These are phyloP conservation scores for Hansenula lynferdii DNA, from an alignment of 1,139 yeast genomes.

Conservation along the genomic window DNA sequence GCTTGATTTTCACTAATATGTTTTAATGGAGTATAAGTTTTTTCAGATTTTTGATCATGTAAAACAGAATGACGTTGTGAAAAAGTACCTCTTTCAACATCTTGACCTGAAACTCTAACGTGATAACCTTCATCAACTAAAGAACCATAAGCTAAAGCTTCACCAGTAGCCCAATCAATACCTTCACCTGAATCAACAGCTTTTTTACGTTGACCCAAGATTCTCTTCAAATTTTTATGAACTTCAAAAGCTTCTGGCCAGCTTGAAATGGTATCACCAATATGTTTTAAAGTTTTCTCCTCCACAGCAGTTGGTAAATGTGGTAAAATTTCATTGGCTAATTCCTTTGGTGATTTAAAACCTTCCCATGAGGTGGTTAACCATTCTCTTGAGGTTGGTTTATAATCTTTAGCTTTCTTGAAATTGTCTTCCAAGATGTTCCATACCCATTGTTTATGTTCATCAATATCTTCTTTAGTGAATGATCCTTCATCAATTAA, in stretches of 20 bases:
- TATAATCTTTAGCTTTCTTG: constrained; percentile 80
- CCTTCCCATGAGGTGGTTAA: constrained; percentile 99
- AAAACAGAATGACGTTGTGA: constrained; percentile 99
- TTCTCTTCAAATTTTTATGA: constrained; percentile 96
- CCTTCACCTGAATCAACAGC: constrained; percentile 86
- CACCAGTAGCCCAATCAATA: constrained; percentile 99
- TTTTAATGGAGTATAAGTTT: constrained; percentile 79
- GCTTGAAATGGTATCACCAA: constrained; percentile 75
- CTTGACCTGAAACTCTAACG: constrained; percentile 98
- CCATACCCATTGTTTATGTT: constrained; percentile 99
- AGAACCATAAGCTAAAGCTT: constrained; percentile 96
- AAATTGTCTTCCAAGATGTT: constrained; percentile 86
- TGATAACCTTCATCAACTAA: constrained; percentile 91
- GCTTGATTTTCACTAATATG: constrained; percentile 79
- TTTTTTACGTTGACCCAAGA: constrained; percentile 82
- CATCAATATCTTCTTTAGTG: constrained; percentile 84
- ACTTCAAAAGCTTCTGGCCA: constrained; percentile 89
- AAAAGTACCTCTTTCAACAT: constrained; percentile 99
- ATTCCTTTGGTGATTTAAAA: constrained; percentile 95
- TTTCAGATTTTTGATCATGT: constrained; percentile 91
- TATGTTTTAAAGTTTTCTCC: constrained; percentile 62
- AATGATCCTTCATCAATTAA: constrained; percentile 83
- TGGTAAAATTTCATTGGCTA: constrained; percentile 92
- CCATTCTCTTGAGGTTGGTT: constrained; percentile 96
- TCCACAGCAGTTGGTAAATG: constrained; percentile 94